These are phyloP conservation scores for Xylaria sp. DNA, from an alignment of 2,329 filamentous ascomycete species.

Conservation along the genomic window DNA sequence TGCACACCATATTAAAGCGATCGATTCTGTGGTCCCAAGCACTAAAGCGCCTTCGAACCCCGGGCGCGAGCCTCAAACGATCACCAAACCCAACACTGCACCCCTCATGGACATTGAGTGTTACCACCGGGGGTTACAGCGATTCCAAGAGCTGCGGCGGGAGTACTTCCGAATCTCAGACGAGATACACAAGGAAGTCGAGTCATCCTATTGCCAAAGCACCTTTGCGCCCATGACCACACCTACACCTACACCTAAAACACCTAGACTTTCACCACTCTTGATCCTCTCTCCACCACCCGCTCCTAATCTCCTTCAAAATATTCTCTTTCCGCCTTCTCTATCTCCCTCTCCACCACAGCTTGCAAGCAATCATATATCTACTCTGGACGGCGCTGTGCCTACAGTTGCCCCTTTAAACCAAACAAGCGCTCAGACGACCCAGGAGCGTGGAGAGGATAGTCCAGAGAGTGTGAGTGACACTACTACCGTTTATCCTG, in stretches of 20 bases:
- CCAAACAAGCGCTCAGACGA: neutral
- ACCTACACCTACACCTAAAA: neutral
- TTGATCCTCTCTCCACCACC: neutral
- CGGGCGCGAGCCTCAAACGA: neutral
- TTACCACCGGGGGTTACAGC: neutral
- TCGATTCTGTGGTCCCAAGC: neutral
- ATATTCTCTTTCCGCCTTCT: neutral
- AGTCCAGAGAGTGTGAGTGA: too few relatives aligned
- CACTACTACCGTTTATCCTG: too few relatives aligned
- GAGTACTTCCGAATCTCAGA: neutral
- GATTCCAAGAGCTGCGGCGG: neutral
- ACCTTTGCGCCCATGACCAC: neutral
- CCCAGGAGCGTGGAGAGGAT: too few relatives aligned
- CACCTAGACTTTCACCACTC: neutral
- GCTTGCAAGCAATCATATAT: neutral
- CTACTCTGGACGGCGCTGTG: neutral
- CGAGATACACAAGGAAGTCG: neutral
- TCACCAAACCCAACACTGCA: neutral
- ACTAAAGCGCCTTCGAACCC: neutral
- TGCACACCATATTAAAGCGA: too few relatives aligned
- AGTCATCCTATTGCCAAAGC: neutral
- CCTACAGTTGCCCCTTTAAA: neutral
- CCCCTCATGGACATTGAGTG: neutral
- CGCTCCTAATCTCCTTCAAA: neutral
- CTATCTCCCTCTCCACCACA: neutral